A percentile compares a stretch with the other conserved stretches of the same genome.
These are phyloP conservation scores for Saturnispora gosingensis DNA, from an alignment of 805 yeast genomes.

Conservation along the genomic window DNA sequence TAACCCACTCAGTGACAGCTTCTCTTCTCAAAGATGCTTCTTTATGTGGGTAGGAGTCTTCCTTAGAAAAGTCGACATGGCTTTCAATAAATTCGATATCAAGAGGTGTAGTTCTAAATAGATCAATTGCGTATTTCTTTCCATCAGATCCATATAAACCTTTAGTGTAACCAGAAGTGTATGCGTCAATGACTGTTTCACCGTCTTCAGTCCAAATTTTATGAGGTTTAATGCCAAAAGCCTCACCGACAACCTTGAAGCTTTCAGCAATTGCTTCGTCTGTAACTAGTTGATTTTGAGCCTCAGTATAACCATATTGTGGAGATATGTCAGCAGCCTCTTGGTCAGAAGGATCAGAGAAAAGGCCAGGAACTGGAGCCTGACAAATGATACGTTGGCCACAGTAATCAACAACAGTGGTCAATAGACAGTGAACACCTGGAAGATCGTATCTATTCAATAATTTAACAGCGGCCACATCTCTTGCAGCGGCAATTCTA, in stretches of 20 bases:
- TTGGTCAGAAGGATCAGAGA: slow-evolving; percentile 22
- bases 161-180: slow-evolving; percentile 70
- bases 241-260: slow-evolving; percentile 55
- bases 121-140: slow-evolving; percentile 74
- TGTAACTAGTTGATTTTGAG: slow-evolving; percentile 37
- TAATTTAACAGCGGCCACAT: slow-evolving; percentile 59
- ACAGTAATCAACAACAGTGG: slow-evolving; percentile 82
- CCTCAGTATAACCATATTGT: slow-evolving; percentile 67
- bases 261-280: slow-evolving; percentile 45
- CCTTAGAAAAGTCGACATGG: slow-evolving; percentile 35
- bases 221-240: slow-evolving; percentile 72
- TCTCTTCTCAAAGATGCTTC: slow-evolving; percentile 76
- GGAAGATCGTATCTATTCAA: slow-evolving; percentile 56
- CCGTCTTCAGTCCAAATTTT: slow-evolving; percentile 41
- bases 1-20: slow-evolving; percentile 89
- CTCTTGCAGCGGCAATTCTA: slow-evolving; percentile 69
- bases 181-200: slow-evolving; percentile 36
- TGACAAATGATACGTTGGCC: slow-evolving; percentile 87
- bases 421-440: slow-evolving; percentile 62
- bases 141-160: slow-evolving; percentile 83
- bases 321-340: slow-evolving; percentile 31
- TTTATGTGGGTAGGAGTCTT: slow-evolving; percentile 70
- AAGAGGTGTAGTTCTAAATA: slow-evolving; percentile 75
- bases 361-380: slow-evolving; percentile 92
- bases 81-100: slow-evolving; percentile 69